phyloP scores from a whole-genome alignment of 164 flowering plant genomes.

The Liquidambar formosana region DNA sequence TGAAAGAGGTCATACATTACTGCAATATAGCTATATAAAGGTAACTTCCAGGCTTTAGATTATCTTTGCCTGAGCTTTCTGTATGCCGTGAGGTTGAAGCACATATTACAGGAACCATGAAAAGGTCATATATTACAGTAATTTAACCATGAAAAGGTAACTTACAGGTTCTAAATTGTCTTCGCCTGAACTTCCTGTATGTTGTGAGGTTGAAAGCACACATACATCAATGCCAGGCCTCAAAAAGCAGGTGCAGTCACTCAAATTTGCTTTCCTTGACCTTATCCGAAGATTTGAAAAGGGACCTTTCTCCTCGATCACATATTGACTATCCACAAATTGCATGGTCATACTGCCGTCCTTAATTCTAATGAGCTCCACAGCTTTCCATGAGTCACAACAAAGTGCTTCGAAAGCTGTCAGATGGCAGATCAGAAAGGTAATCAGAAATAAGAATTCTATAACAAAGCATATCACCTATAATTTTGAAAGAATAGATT shows the following conservation, averaged over 20 bases:
- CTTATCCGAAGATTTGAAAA: conserved; percentile 48
- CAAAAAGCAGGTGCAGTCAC: conserved; percentile 72
- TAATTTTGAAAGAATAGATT: not conserved
- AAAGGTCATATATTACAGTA: not conserved
- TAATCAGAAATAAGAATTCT: not conserved
- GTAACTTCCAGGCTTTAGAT: conserved; percentile 37
- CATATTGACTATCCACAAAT: conserved; percentile 33
- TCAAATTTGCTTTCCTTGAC: conserved; percentile 64
- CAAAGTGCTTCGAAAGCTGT: conserved; percentile 81
- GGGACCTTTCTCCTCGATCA: conserved; percentile 39
- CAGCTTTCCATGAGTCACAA: conserved; percentile 58
- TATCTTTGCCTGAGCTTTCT: conserved; percentile 31
- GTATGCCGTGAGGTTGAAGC: conserved; percentile 25
- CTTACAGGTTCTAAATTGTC: conserved; percentile 40
- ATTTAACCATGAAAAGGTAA: conserved; percentile 3
- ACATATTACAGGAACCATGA: conserved; percentile 17
- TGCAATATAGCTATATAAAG: not conserved
- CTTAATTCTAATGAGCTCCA: conserved; percentile 47
- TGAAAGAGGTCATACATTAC: not conserved
- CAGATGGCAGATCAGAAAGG: not conserved
- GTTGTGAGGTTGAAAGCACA: conserved; percentile 36
- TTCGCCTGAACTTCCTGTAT: conserved; percentile 26
- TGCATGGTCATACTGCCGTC: conserved; percentile 45
- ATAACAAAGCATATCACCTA: not conserved
- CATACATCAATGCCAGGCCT: conserved; percentile 79